These are phyloP conservation scores for Geranomyces michiganensis DNA, from an alignment of 192 early-diverging fungal species.

Conservation along the genomic window DNA sequence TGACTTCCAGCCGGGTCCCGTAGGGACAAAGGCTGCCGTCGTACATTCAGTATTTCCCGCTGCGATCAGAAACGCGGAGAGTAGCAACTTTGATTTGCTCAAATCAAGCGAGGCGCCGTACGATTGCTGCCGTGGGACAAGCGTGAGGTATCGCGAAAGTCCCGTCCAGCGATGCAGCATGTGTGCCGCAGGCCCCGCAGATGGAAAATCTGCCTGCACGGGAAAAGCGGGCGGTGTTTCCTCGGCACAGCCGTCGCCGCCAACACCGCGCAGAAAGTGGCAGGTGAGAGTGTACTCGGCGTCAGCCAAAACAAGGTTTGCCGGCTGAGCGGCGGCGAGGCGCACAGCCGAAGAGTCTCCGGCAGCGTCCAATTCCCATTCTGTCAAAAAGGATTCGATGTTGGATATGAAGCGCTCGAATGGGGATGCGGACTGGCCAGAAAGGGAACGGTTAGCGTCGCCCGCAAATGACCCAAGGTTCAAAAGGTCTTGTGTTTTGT, in stretches of 20 bases:
- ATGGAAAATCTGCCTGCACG: background rate
- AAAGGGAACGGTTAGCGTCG: too few species aligned
- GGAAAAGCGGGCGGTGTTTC: too few species aligned
- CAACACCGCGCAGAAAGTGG: background rate
- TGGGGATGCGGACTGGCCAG: constrained; percentile 35
- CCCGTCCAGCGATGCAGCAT: constrained; percentile 31
- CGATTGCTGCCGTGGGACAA: constrained; percentile 19
- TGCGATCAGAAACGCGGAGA: constrained; percentile 26
- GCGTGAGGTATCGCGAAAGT: constrained; percentile 1
- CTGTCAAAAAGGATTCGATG: constrained; percentile 20
- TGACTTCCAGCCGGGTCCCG: constrained; percentile 38
- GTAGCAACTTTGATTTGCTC: constrained; percentile 23
- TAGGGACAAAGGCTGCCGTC: constrained; percentile 39
- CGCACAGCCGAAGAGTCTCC: background rate
- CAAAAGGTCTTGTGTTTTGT: too few species aligned
- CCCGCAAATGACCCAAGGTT: too few species aligned
- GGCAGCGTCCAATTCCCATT: constrained; percentile 13
- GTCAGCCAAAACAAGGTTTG: constrained; percentile 5
- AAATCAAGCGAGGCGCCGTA: constrained; percentile 17
- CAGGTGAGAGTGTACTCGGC: constrained; percentile 11
- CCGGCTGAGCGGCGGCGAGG: background rate
- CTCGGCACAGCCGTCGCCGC: background rate
- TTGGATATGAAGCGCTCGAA: constrained; percentile 22
- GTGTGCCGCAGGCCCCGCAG: background rate
- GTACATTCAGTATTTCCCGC: constrained; percentile 18